Evolutionary conservation across 2,329 filamentous ascomycete species (phyloP).

Genomic region (Botrytis byssoidea): DNA sequence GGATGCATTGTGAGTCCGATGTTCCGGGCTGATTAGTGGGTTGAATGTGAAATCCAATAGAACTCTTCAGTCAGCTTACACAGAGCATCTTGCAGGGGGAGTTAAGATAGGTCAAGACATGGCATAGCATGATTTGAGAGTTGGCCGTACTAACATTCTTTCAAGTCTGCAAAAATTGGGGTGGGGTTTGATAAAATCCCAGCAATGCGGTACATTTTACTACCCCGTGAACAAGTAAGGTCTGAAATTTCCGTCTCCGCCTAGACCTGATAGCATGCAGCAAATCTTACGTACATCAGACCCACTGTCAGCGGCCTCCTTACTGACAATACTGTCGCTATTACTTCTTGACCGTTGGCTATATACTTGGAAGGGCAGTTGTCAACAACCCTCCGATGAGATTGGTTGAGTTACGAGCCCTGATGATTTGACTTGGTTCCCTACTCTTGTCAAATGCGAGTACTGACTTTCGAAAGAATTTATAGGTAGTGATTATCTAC

Average conservation of each 20-base stretch:
- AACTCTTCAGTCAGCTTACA: not conserved
- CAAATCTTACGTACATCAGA: not conserved
- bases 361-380: not conserved
- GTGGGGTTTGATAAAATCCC: not conserved
- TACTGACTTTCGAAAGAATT: not conserved
- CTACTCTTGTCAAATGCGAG: not conserved
- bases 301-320: not conserved
- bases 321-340: not conserved
- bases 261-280: not conserved
- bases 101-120: not conserved
- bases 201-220: not conserved
- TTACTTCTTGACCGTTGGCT: not conserved
- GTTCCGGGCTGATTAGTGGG: not conserved
- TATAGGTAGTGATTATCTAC: not conserved
- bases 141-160: not conserved
- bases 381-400: not conserved
- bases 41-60: not conserved
- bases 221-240: not conserved
- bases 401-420: not conserved
- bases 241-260: not conserved
- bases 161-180: not conserved
- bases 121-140: not conserved
- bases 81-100: not conserved
- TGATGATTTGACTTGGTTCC: not conserved
- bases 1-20: not conserved